Conservation (phyloP, 352 stramenopile species). For the Pythium aquatile region DNA sequence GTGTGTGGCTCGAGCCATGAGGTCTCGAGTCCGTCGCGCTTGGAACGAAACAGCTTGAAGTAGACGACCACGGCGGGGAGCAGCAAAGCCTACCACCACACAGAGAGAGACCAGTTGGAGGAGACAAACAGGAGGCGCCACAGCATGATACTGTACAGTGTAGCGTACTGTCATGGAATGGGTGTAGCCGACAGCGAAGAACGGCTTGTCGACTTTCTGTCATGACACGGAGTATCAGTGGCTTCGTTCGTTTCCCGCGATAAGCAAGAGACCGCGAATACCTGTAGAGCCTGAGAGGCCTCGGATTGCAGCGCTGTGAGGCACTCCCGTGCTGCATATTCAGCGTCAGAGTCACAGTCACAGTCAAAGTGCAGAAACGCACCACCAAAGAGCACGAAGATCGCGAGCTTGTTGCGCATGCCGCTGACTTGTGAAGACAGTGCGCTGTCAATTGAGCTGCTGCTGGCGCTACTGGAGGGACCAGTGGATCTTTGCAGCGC, state of each 20-base stretch:
- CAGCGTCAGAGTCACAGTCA: neutral
- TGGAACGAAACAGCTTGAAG: conserved; percentile 23
- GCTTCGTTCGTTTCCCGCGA: neutral
- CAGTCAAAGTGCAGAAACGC: neutral
- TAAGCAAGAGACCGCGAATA: neutral
- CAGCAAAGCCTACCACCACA: conserved; percentile 26
- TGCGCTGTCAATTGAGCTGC: neutral
- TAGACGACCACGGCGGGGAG: conserved; percentile 36
- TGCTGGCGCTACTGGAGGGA: too few species aligned
- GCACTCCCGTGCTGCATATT: neutral
- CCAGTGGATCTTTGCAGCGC: too few species aligned
- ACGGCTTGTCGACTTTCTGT: conserved; percentile 42
- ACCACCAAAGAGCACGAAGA: conserved; percentile 2
- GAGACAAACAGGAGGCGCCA: neutral
- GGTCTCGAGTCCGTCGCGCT: conserved; percentile 10
- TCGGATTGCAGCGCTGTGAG: conserved; percentile 20
- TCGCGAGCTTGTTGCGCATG: conserved; percentile 1
- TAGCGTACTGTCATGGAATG: conserved; percentile 29
- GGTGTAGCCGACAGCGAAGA: conserved; percentile 53
- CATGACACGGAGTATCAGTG: neutral
- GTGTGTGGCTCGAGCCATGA: conserved; percentile 21
- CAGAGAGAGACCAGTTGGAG: conserved; percentile 15
- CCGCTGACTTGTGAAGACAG: neutral
- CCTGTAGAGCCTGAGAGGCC: conserved; percentile 17
- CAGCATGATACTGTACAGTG: neutral